Evolutionary conservation across 2,329 filamentous ascomycete species (phyloP), one percentile per base, ranked within the genome.

Genomic region (Drechslerella dactyloides): DNA sequence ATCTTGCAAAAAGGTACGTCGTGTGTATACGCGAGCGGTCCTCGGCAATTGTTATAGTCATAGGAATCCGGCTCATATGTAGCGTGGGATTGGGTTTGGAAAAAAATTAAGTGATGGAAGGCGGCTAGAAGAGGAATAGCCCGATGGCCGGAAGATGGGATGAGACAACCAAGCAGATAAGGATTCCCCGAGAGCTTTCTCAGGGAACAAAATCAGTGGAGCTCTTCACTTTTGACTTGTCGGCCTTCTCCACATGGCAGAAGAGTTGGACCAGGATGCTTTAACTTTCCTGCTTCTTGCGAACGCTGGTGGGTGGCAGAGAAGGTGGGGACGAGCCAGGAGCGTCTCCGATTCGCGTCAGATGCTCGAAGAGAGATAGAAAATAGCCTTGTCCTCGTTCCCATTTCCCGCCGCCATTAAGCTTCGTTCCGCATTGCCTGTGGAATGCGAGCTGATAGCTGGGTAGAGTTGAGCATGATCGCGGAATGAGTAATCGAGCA

Each of bases 121-220:
- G 13, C 17, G 65, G 42, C 66, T 56, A 48, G 33, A 70, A 64
- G 59, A 60, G 66, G 66, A 50, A 42, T 70, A 64, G 66, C 59
- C 55, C 63, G 66, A 64, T 64, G 66, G 55, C 58, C 65, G 27
- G 60, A 56, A 70, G 66, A 70, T 70, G 66, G 66, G 66, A 70
- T 70, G 66, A 70, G 66, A 70, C 66, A 70, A 44, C 66, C 59
- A 70, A 69, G 63, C 66, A 70, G 66, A 70, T 70, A 70, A 70
- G 65, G 37, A 53, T 59, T 48, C 35, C 50, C 7, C 54, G 35
- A 53, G 52, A 70, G 17, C 52, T 17, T 53, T 11, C 17, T 33
- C 27, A 33, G 1, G 54, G 46, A 44, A 21, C 19, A 54, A 69
- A 63, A 30, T 24, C 24, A 50, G 37, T 70, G 66, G 66, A 70